A percentile compares a stretch with the other conserved stretches of the same genome.
Conservation (phyloP, 164 flowering plant genomes). For the Saururus chinensis region DNA sequence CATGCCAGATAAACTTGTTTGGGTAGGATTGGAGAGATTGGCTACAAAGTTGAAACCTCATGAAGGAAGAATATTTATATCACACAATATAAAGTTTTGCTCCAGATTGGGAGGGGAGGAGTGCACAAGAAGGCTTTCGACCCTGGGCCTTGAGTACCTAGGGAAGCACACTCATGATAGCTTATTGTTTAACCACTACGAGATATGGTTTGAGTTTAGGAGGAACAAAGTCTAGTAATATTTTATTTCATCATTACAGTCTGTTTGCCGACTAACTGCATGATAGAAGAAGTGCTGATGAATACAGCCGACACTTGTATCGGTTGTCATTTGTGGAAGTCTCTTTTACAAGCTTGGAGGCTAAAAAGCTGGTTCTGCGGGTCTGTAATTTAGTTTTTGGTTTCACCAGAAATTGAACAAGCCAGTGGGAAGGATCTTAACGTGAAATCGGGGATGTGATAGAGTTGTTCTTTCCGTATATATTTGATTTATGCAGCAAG, state of each 20-base stretch:
- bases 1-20: constrained; percentile 93
- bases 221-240: constrained; percentile 29
- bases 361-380: too few relatives aligned
- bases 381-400: too few relatives aligned
- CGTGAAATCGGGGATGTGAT: too few relatives aligned
- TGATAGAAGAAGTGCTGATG: neutral
- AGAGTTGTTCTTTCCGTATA: too few relatives aligned
- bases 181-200: constrained; percentile 86
- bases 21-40: constrained; percentile 83
- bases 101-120: constrained; percentile 84
- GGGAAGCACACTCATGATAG: constrained; percentile 94
- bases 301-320: neutral
- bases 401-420: too few relatives aligned
- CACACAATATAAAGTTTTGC: constrained; percentile 91
- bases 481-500: too few relatives aligned
- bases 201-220: constrained; percentile 89
- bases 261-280: neutral
- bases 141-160: constrained; percentile 66
- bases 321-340: neutral
- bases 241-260: too few relatives aligned
- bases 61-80: constrained; percentile 82
- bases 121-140: constrained; percentile 58
- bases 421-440: too few relatives aligned
- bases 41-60: constrained; percentile 43
- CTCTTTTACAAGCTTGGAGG: neutral